A percentile compares a stretch with the other conserved stretches of the same genome.
These are phyloP conservation scores for Fusarium sp. DNA, from an alignment of 2,329 filamentous ascomycete genomes.

Conservation along the genomic window DNA sequence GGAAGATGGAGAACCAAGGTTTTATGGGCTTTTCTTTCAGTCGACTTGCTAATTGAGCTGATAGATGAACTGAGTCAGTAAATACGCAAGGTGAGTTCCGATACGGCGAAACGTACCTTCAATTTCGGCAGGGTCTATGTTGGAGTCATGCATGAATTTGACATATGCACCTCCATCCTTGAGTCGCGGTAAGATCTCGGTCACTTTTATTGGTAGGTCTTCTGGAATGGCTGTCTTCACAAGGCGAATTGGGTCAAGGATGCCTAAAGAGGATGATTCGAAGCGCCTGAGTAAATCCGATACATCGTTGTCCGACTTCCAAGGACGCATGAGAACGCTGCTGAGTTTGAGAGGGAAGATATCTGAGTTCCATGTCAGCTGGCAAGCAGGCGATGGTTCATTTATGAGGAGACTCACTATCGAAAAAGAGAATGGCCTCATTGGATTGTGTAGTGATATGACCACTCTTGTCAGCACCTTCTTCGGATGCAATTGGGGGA, in stretches of 20 bases:
- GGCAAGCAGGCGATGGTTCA: background rate
- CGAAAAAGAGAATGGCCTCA: slow-evolving; percentile 89
- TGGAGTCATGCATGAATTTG: slow-evolving; percentile 72
- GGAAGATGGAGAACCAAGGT: slow-evolving; percentile 91
- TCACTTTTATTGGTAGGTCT: slow-evolving; percentile 72
- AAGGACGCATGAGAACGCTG: slow-evolving; percentile 56
- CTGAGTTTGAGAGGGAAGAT: slow-evolving; percentile 82
- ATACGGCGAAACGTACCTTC: slow-evolving; percentile 48
- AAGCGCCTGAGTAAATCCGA: slow-evolving; percentile 61
- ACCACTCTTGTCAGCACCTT: slow-evolving; percentile 73
- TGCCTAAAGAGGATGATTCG: slow-evolving; percentile 59
- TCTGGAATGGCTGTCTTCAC: slow-evolving; percentile 71
- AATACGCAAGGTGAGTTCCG: background rate
- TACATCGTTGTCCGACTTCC: slow-evolving; percentile 60
- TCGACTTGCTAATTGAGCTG: slow-evolving; percentile 66
- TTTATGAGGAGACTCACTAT: slow-evolving; percentile 67
- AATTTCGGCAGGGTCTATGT: slow-evolving; percentile 52
- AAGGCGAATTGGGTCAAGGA: slow-evolving; percentile 62
- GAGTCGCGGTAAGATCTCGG: slow-evolving; percentile 82
- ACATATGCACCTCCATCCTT: slow-evolving; percentile 95
- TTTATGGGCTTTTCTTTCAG: slow-evolving; percentile 77
- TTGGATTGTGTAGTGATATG: slow-evolving; percentile 81
- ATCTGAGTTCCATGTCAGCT: slow-evolving; percentile 58
- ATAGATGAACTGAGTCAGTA: background rate
- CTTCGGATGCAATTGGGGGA: slow-evolving; percentile 23